Conservation (phyloP, 176 grass and related monocot genomes). For the Zoysia pacifica region DNA sequence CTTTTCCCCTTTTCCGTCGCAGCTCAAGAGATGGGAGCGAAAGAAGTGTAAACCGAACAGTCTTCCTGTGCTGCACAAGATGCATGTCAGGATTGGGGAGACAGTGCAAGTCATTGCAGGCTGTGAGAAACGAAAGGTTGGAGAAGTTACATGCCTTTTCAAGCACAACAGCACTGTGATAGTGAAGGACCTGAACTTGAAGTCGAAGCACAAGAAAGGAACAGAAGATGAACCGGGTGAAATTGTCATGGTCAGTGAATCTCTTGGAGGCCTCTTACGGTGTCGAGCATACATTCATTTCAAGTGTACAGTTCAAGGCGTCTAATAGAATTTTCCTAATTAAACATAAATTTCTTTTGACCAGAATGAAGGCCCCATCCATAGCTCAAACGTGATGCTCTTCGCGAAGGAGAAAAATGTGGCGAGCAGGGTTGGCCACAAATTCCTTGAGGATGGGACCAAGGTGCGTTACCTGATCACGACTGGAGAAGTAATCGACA, state of each 20-base stretch:
- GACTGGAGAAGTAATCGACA: slow-evolving; percentile 84
- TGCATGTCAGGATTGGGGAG: slow-evolving; percentile 92
- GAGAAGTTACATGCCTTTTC: slow-evolving; percentile 67
- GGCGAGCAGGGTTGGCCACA: slow-evolving; percentile 80
- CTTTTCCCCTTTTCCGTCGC: slow-evolving; percentile 14
- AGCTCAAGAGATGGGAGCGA: slow-evolving; percentile 90
- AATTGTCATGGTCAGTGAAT: slow-evolving; percentile 71
- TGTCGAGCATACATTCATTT: background rate
- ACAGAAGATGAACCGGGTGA: slow-evolving; percentile 80
- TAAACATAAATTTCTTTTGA: background rate
- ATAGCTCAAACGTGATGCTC: slow-evolving; percentile 98
- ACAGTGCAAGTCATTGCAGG: slow-evolving; percentile 84
- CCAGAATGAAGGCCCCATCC: slow-evolving; percentile 88
- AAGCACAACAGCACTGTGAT: slow-evolving; percentile 95
- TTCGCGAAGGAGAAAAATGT: slow-evolving; percentile 87
- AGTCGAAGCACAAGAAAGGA: slow-evolving; percentile 96
- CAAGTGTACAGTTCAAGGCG: slow-evolving; percentile 12
- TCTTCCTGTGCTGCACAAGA: slow-evolving; percentile 83
- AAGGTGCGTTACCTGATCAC: slow-evolving; percentile 86
- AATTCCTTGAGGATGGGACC: slow-evolving; percentile 78
- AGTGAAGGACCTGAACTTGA: slow-evolving; percentile 89
- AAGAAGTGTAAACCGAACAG: slow-evolving; percentile 98
- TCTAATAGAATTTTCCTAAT: slow-evolving; percentile 14
- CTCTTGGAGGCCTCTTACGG: background rate
- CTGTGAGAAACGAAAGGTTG: slow-evolving; percentile 88